phyloP scores from a whole-genome alignment of 2,329 filamentous ascomycete genomes.

The Neophaeococcomyces aloes region DNA sequence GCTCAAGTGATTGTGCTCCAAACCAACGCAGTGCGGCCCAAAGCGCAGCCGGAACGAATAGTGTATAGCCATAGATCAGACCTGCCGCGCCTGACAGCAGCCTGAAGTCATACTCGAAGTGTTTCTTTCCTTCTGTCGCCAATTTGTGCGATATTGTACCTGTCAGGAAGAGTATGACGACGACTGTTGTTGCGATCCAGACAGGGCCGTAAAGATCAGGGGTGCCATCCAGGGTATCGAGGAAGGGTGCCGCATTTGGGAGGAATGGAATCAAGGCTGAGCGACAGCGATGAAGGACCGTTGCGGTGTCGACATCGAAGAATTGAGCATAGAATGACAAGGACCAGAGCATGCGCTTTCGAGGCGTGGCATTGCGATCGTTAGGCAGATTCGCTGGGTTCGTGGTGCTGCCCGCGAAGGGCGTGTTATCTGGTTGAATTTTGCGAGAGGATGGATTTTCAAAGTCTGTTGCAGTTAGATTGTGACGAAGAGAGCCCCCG shows the following conservation, averaged over 20 bases:
- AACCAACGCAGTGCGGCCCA: constrained; percentile 92
- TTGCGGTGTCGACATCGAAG: constrained; percentile 93
- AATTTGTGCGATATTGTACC: constrained; percentile 92
- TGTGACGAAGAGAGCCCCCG: neutral
- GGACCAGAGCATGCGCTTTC: constrained; percentile 83
- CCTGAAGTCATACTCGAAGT: constrained; percentile 46
- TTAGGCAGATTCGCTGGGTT: constrained; percentile 40
- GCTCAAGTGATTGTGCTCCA: constrained; percentile 81
- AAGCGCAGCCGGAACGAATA: constrained; percentile 70
- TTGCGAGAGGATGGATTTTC: constrained; percentile 47
- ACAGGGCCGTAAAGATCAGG: constrained; percentile 94
- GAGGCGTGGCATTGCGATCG: constrained; percentile 39
- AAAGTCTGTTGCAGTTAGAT: constrained; percentile 47
- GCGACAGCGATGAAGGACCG: constrained; percentile 76
- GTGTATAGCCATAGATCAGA: constrained; percentile 89
- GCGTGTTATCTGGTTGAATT: constrained; percentile 38
- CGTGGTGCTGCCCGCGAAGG: constrained; percentile 43
- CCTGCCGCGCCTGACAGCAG: constrained; percentile 83
- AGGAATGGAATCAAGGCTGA: constrained; percentile 79
- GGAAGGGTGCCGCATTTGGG: constrained; percentile 75
- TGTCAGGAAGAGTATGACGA: constrained; percentile 88
- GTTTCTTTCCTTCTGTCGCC: constrained; percentile 33
- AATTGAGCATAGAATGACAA: constrained; percentile 92
- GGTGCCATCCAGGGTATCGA: constrained; percentile 93
- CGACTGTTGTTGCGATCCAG: constrained; percentile 97